Percentiles rank a stretch among this genome's conserved stretches.
Evolutionary conservation across 1,284 basidiomycete species (phyloP).

Genomic region (Heterobasidion parviporum): DNA sequence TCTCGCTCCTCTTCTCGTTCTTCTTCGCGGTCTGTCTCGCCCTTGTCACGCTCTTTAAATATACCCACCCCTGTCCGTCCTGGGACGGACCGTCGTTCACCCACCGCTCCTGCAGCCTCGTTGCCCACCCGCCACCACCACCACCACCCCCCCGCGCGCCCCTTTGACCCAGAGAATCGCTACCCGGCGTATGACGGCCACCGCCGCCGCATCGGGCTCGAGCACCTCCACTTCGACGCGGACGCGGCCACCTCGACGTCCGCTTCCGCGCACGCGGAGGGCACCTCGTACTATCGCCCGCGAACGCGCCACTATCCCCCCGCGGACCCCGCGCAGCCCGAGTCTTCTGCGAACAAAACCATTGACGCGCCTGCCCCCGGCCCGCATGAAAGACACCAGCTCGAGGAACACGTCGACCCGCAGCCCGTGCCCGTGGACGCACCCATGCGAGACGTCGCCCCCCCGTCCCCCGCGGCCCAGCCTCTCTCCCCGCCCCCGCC

Average conservation of each 20-base stretch:
- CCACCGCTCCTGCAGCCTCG: conserved; percentile 1
- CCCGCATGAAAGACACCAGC: neutral
- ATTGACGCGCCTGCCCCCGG: neutral
- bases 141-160: conserved; percentile 6
- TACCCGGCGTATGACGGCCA: conserved; percentile 22
- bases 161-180: conserved; percentile 13
- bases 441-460: neutral
- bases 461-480: neutral
- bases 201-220: conserved; percentile 19
- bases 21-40: too few species aligned
- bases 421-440: neutral
- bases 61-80: neutral
- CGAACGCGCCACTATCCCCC: conserved; percentile 18
- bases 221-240: conserved; percentile 17
- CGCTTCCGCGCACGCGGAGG: conserved; percentile 1
- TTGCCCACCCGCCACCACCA: neutral
- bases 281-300: conserved; percentile 18
- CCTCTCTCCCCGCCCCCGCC: neutral
- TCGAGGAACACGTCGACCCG: neutral
- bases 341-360: neutral
- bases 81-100: neutral
- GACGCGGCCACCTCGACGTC: conserved; percentile 10
- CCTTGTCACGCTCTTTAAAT: too few species aligned
- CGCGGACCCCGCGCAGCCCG: neutral
- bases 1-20: too few species aligned